A percentile compares a stretch with the other conserved stretches of the same genome.
phyloP scores from a whole-genome alignment of 2,329 filamentous ascomycete species.

The Talaromyces piceae region DNA sequence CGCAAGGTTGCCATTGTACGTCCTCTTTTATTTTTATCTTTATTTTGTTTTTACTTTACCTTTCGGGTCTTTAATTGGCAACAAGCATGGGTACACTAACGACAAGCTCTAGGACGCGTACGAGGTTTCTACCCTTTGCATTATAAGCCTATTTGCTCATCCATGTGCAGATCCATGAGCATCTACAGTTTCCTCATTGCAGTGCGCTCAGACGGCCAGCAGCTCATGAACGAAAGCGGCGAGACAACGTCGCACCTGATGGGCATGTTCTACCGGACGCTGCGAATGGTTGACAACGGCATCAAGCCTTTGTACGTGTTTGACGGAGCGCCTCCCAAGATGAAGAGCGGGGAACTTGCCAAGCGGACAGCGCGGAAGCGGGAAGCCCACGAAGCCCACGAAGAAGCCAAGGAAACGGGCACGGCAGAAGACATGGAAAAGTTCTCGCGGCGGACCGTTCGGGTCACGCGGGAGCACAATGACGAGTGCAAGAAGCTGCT shows the following conservation, averaged over 20 bases:
- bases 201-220: constrained; percentile 91
- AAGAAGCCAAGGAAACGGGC: constrained; percentile 94
- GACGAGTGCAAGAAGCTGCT: constrained; percentile 84
- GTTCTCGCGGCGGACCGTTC: constrained; percentile 85
- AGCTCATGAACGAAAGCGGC: constrained; percentile 88
- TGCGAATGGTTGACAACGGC: constrained; percentile 96
- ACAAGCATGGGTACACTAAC: constrained; percentile 8
- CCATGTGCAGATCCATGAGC: constrained; percentile 86
- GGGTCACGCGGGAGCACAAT: constrained; percentile 95
- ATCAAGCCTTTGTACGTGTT: constrained; percentile 99
- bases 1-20: constrained; percentile 95
- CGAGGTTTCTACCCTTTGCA: constrained; percentile 10
- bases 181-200: constrained; percentile 98
- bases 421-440: constrained; percentile 98
- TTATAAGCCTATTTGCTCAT: not conserved
- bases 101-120: constrained; percentile 48
- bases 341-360: constrained; percentile 94
- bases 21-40: constrained; percentile 16
- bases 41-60: no score
- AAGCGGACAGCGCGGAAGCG: constrained; percentile 94
- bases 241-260: constrained; percentile 97
- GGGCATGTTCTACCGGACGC: constrained; percentile 98
- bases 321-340: constrained; percentile 90
- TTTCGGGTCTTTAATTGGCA: not conserved
- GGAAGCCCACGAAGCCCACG: constrained; percentile 79